Base-by-base conservation (phyloP, 2,329 filamentous ascomycete genomes). In the Fragosphaeria purpurea region DNA sequence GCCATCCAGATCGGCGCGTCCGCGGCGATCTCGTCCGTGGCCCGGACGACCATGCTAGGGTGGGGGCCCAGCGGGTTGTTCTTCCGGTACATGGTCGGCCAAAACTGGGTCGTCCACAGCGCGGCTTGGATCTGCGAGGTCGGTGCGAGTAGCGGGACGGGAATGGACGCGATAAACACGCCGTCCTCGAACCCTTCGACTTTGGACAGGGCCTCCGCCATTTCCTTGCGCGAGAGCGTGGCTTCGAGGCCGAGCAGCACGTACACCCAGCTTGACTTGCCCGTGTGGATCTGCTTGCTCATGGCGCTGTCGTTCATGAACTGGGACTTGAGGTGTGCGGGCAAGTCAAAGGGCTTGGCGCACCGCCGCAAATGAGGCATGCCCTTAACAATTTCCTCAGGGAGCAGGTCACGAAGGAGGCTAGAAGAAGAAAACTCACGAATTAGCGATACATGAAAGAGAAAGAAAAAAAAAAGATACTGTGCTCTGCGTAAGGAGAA, bases 41-140 rank as follows among this genome's bases (percentile, higher is more conserved):
- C 81, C 53, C 84, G 80, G 41, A 77, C 72, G 50, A 91, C 80
- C 62, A 86, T 78, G 60, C 82, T 80, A 54, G 87, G 87, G 62
- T 94, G 88, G 13, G 88, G 87, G 4, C 88, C 88, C 53, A 90
- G 86, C 2, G 87, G 87, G 61, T 93, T 93, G 57, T 85, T 90
- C 70, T 89, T 89, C 56, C 87, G 84, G 68, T 93, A 94, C 46
- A 90, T 80, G 1, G 83, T 85, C 10, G 88, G 88, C 88, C 88
- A 94, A 65, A 88, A 91, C 58, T 83, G 75, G 37, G 77, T 72
- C 32, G 81, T 84, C 86, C 86, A 93, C 62, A 79, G 71, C 32
- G 77, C 78, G 7, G 88, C 86, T 64, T 91, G 86, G 40, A 83
- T 74, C 57, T 83, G 78, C 4, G 85, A 90, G 5, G 83, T 88